Conservation (phyloP, 75 land plant species). For the Ceratopteris richardii region DNA sequence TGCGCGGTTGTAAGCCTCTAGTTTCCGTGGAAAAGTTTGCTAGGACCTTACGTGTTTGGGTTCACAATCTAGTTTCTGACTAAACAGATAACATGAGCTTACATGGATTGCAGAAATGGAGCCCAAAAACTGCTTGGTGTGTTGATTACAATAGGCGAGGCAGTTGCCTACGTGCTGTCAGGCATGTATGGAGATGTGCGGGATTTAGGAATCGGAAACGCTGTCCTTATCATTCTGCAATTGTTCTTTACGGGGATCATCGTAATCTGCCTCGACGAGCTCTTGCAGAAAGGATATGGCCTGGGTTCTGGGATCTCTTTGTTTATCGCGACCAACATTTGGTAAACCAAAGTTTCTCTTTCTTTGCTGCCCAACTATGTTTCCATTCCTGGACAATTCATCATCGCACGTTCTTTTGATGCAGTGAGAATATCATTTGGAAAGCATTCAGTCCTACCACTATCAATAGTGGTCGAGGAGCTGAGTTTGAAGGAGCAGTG, state of each 20-base stretch:
- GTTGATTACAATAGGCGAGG: conserved; percentile 78
- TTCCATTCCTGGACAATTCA: too few species aligned
- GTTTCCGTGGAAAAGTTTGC: too few species aligned
- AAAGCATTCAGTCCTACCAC: conserved; percentile 54
- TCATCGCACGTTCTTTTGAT: conserved; percentile 1
- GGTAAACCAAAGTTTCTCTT: conserved; percentile 33
- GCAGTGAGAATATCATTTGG: conserved; percentile 54
- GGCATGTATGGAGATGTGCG: conserved; percentile 85
- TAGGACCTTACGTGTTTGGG: too few species aligned
- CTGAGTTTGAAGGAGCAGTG: conserved; percentile 42
- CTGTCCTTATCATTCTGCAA: conserved; percentile 77
- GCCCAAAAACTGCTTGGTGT: conserved; percentile 81
- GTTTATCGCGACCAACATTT: conserved; percentile 87
- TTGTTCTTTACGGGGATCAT: conserved; percentile 81
- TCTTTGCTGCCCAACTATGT: not conserved
- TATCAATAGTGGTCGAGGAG: conserved; percentile 56
- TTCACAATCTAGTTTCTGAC: too few species aligned
- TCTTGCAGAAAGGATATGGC: conserved; percentile 90
- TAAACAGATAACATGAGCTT: too few species aligned
- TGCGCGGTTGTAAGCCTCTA: too few species aligned
- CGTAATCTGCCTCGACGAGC: conserved; percentile 77
- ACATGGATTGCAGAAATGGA: conserved; percentile 48
- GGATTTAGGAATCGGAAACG: conserved; percentile 85
- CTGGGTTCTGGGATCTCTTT: conserved; percentile 86
- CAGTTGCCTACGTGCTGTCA: conserved; percentile 82